Conservation (phyloP, 305 asterid genomes). For the Solanum hybrid region DNA sequence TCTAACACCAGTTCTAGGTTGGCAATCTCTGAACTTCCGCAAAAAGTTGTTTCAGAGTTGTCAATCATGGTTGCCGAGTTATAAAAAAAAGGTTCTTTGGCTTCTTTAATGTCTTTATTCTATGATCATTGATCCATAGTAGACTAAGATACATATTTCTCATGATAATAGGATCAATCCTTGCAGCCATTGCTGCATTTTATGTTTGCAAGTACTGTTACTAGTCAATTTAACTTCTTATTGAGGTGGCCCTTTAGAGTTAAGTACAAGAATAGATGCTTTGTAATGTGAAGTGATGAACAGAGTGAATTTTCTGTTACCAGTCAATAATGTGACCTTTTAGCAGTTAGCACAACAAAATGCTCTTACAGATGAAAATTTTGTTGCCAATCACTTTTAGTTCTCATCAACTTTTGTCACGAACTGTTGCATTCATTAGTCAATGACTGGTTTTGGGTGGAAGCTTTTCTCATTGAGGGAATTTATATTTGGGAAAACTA, state of each 20-base stretch:
- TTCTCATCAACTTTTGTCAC: not conserved
- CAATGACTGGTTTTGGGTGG: not conserved
- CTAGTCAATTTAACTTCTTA: not conserved
- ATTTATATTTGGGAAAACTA: not conserved
- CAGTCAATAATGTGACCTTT: not conserved
- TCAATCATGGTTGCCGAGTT: not conserved
- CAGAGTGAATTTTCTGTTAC: not conserved
- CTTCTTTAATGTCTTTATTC: not conserved
- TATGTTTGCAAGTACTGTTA: not conserved
- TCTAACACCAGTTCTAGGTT: not conserved
- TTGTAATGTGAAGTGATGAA: not conserved
- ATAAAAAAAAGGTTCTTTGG: not conserved
- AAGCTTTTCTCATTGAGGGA: not conserved
- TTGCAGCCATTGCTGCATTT: conserved; percentile 3
- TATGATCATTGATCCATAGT: not conserved
- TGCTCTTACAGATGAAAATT: not conserved
- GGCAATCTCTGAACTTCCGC: not conserved
- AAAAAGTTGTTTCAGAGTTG: not conserved
- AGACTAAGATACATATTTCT: not conserved
- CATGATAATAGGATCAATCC: not conserved
- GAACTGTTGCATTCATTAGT: not conserved
- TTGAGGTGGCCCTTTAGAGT: not conserved
- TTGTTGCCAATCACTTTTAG: not conserved
- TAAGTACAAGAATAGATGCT: not conserved
- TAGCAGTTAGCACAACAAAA: not conserved